Conservation (phyloP, 73 alveolate genomes). For the Paramecium biaurelia region DNA sequence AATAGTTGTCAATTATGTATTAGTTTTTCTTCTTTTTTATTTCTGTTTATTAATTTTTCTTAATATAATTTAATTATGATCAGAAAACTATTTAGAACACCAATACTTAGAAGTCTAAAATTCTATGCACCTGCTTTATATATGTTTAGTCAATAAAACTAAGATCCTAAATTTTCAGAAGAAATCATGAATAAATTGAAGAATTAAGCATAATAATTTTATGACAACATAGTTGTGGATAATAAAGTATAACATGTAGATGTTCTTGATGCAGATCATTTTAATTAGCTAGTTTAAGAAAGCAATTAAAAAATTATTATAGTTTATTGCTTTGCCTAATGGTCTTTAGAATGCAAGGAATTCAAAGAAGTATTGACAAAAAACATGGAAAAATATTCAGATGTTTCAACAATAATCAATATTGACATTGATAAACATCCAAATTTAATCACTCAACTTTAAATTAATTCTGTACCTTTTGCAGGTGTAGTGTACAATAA, state of each 20-base stretch:
- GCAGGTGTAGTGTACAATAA: not conserved
- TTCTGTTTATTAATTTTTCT: not conserved
- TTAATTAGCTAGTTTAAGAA: not conserved
- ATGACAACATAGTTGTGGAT: not conserved
- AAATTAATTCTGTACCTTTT: not conserved
- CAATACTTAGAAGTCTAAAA: not conserved
- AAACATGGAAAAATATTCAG: not conserved
- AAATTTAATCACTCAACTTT: not conserved
- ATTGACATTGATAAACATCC: slow-evolving; percentile 9
- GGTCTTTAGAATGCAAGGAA: not conserved
- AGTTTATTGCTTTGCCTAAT: not conserved
- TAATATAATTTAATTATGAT: slow-evolving; percentile 11
- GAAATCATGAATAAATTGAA: not conserved
- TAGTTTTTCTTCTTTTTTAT: not conserved
- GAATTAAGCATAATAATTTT: not conserved
- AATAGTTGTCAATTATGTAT: not conserved
- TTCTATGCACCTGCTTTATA: not conserved
- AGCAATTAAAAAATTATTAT: not conserved
- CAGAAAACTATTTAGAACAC: not conserved
- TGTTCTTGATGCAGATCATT: not conserved
- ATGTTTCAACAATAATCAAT: not conserved
- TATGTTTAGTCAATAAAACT: not conserved
- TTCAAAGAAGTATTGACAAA: not conserved
- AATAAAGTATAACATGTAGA: not conserved
- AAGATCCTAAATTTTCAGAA: slow-evolving; percentile 38